Percentiles rank a stretch among this genome's conserved stretches.
phyloP scores from a whole-genome alignment of 1,284 basidiomycete genomes.

The Omphalotus olearius region DNA sequence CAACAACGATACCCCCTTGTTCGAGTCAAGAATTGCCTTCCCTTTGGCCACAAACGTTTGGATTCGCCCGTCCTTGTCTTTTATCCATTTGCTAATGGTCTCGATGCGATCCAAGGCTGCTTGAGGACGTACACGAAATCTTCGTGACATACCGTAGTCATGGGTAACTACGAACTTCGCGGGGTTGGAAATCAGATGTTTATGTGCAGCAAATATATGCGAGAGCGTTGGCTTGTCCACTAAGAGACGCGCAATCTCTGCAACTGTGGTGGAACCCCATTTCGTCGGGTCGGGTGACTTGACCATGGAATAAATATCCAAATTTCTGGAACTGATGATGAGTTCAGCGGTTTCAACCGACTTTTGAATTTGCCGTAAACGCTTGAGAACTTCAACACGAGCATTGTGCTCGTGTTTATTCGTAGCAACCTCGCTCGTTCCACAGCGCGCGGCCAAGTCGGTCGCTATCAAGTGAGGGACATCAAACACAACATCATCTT shows the following conservation, averaged over 20 bases:
- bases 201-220: conserved; percentile 66
- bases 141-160: conserved; percentile 52
- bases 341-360: conserved; percentile 37
- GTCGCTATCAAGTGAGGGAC: conserved; percentile 49
- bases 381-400: conserved; percentile 53
- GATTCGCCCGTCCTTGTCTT: conserved; percentile 36
- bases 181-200: conserved; percentile 64
- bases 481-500: conserved; percentile 51
- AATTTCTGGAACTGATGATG: conserved; percentile 23
- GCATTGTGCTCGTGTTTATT: conserved; percentile 43
- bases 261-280: conserved; percentile 35
- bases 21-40: conserved; percentile 33
- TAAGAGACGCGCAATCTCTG: conserved; percentile 41
- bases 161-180: conserved; percentile 63
- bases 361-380: conserved; percentile 46
- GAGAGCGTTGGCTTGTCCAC: conserved; percentile 28
- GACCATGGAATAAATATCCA: conserved; percentile 43
- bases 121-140: conserved; percentile 69
- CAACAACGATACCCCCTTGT: conserved; percentile 22
- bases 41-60: conserved; percentile 58
- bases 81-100: conserved; percentile 52
- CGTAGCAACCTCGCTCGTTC: conserved; percentile 23
- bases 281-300: conserved; percentile 39
- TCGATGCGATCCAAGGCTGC: conserved; percentile 55
- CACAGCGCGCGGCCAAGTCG: conserved; percentile 48